Evolutionary conservation across 176 grass and related monocot genomes (phyloP).

Genomic region (Paspalum vaginatum): DNA sequence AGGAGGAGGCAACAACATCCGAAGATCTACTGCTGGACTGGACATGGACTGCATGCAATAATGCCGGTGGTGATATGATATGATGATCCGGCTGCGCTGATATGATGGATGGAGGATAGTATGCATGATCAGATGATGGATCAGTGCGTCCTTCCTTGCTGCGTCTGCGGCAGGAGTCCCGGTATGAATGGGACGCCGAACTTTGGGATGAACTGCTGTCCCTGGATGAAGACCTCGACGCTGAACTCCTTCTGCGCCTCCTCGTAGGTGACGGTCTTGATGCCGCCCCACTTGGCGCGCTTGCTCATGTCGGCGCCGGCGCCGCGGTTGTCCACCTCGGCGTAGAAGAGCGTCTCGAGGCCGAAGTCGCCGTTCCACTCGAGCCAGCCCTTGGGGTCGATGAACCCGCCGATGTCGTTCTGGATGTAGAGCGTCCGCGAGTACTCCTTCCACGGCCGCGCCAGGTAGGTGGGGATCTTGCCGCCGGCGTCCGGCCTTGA

Average conservation of each 20-base stretch:
- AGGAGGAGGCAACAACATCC: too few relatives aligned
- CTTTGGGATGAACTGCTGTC: conserved; percentile 59
- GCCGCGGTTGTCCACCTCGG: conserved; percentile 77
- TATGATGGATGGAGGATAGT: too few relatives aligned
- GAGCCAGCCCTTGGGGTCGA: conserved; percentile 70
- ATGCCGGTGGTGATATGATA: too few relatives aligned
- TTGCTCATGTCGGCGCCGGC: conserved; percentile 61
- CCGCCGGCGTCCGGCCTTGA: conserved; percentile 24
- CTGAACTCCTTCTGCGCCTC: conserved; percentile 68
- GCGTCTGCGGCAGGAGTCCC: conserved; percentile 45
- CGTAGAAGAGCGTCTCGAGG: conserved; percentile 82
- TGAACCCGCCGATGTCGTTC: conserved; percentile 69
- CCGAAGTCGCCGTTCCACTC: conserved; percentile 79
- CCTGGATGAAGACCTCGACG: conserved; percentile 73
- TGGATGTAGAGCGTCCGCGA: conserved; percentile 79
- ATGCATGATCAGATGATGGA: too few relatives aligned
- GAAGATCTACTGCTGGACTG: too few relatives aligned
- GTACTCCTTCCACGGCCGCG: conserved; percentile 85
- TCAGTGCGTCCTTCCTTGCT: conserved; percentile 58
- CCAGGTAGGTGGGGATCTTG: conserved; percentile 68
- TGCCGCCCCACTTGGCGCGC: conserved; percentile 75
- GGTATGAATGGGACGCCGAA: conserved; percentile 71
- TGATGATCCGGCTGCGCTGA: too few relatives aligned
- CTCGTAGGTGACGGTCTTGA: conserved; percentile 59
- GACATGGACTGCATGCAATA: too few relatives aligned